Evolutionary conservation across 352 stramenopile species (phyloP).

Genomic region (Globisporangium megalacanthum): DNA sequence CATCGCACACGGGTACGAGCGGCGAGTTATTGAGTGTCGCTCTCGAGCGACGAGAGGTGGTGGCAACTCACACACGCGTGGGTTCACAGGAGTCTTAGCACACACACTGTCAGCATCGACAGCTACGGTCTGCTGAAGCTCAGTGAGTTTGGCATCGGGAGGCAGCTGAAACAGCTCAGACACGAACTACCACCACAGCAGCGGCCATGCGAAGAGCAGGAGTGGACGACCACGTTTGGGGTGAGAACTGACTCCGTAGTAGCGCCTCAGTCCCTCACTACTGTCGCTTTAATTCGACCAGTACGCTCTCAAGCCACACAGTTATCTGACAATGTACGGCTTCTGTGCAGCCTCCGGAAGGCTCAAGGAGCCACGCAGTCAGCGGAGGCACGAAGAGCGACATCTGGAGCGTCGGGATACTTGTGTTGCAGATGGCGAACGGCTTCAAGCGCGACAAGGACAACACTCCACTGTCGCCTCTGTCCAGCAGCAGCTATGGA

Average conservation of each 20-base stretch:
- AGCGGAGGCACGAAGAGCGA: constrained; percentile 32
- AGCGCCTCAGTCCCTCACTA: too few relatives aligned
- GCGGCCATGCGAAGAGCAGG: not conserved
- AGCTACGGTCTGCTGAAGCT: constrained; percentile 51
- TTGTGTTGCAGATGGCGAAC: constrained; percentile 49
- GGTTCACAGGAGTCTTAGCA: constrained; percentile 25
- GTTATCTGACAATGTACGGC: too few relatives aligned
- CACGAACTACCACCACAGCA: not conserved
- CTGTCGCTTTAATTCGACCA: too few relatives aligned
- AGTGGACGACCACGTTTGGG: constrained; percentile 22
- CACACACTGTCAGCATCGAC: constrained; percentile 54
- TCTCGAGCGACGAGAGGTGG: not conserved
- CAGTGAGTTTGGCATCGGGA: constrained; percentile 39
- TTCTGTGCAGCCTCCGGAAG: constrained; percentile 21
- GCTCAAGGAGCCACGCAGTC: constrained; percentile 8
- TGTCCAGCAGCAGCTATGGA: not conserved
- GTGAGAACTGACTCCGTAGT: constrained; percentile 9
- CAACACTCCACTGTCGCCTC: not conserved
- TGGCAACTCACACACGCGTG: not conserved
- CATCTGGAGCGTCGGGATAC: constrained; percentile 48
- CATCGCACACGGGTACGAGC: constrained; percentile 43
- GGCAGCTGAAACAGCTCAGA: constrained; percentile 2
- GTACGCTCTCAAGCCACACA: not conserved
- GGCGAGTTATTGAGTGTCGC: too few relatives aligned
- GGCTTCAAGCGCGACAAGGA: constrained; percentile 11